Conservation (phyloP, 345 rosid species). For the Psidium guajava region DNA sequence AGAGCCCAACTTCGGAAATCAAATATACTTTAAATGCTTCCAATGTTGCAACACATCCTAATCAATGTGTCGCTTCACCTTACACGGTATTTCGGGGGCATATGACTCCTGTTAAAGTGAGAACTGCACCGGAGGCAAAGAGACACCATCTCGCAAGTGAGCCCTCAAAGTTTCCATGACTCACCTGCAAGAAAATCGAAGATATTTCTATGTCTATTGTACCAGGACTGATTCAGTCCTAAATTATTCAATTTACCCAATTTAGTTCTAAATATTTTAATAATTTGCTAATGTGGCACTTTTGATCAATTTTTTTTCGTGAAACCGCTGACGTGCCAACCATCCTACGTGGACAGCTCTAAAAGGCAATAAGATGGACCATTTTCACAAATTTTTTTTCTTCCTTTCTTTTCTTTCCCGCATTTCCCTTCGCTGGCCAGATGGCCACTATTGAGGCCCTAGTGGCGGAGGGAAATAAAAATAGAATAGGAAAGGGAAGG, state of each 20-base stretch:
- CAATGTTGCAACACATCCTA: background rate
- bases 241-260: background rate
- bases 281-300: background rate
- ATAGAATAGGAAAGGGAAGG: background rate
- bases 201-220: background rate
- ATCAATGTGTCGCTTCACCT: background rate
- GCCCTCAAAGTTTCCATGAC: background rate
- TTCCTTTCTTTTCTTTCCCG: fast-evolving
- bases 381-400: background rate
- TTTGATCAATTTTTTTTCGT: fast-evolving
- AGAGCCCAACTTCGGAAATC: background rate
- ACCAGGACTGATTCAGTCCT: fast-evolving
- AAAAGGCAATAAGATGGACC: too few species aligned
- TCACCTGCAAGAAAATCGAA: background rate
- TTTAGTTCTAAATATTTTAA: background rate
- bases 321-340: background rate
- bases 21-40: background rate
- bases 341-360: background rate
- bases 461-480: background rate
- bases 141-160: background rate
- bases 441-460: background rate
- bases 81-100: background rate
- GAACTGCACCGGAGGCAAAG: background rate
- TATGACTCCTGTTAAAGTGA: background rate
- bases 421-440: fast-evolving